phyloP scores from a whole-genome alignment of 805 yeast species.

The Sungouiella thailandica region DNA sequence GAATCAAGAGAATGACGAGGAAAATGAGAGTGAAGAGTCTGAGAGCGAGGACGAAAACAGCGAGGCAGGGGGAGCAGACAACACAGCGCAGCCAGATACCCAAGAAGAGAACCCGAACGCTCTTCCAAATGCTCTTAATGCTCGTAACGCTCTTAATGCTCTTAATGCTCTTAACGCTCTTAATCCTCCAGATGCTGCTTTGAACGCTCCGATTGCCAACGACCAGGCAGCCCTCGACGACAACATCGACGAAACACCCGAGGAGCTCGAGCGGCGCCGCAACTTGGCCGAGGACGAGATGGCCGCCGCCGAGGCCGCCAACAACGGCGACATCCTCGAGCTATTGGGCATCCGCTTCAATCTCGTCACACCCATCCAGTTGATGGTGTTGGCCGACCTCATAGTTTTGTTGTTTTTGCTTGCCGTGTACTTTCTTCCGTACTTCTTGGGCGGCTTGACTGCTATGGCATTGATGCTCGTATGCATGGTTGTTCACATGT shows the following conservation, averaged over 20 bases:
- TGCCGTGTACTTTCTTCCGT: conserved; percentile 44
- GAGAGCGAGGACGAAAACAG: background rate
- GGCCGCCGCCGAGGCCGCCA: conserved; percentile 13
- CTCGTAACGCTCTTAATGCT: too few species aligned
- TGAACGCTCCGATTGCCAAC: too few species aligned
- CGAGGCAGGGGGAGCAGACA: background rate
- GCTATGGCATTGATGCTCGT: conserved; percentile 2
- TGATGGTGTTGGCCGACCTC: conserved; percentile 28
- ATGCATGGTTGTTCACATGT: conserved; percentile 2
- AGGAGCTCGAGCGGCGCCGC: conserved; percentile 11
- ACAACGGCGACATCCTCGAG: conserved; percentile 26
- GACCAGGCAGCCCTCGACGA: background rate
- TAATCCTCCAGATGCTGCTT: too few species aligned
- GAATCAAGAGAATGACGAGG: too few species aligned
- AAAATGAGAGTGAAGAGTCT: background rate
- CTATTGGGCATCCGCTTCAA: conserved; percentile 32
- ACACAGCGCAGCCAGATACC: too few species aligned
- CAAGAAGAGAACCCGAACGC: too few species aligned
- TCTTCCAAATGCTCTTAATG: too few species aligned
- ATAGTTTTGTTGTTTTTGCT: conserved; percentile 34
- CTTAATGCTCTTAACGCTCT: too few species aligned
- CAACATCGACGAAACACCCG: conserved; percentile 8
- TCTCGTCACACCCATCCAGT: conserved; percentile 30
- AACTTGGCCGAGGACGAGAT: conserved; percentile 12
- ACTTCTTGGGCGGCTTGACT: conserved; percentile 35